Evolutionary conservation across 1,139 yeast species (phyloP).

Genomic region (Eremothecium coryli): DNA sequence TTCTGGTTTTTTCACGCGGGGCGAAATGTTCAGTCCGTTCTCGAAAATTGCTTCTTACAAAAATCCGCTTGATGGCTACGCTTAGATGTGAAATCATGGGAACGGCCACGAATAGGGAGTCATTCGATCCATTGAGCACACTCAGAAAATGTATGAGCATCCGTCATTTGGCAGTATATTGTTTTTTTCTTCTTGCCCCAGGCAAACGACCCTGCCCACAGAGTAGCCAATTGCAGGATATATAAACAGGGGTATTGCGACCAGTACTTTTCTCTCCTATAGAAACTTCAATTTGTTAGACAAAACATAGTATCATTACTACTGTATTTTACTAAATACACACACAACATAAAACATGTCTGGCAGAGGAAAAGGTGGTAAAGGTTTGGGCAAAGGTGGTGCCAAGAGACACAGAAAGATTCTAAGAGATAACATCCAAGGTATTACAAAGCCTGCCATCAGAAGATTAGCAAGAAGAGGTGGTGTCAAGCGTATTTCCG

Average conservation of each 20-base stretch:
- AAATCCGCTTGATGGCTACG: background rate
- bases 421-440: slow-evolving; percentile 98
- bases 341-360: slow-evolving; percentile 52
- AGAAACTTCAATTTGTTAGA: too few relatives aligned
- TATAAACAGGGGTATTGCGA: background rate
- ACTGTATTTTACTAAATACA: too few relatives aligned
- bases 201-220: background rate
- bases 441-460: slow-evolving; percentile 99
- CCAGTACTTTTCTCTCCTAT: background rate
- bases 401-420: slow-evolving; percentile 99
- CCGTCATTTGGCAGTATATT: background rate
- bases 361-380: slow-evolving; percentile 99
- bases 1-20: background rate
- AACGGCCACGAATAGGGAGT: background rate
- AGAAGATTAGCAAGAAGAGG: slow-evolving; percentile 99
- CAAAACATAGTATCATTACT: background rate
- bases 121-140: background rate
- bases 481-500: slow-evolving; percentile 99
- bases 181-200: background rate
- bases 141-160: background rate
- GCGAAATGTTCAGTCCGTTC: background rate
- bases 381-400: slow-evolving; percentile 99
- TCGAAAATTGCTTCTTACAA: background rate
- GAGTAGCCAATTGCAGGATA: background rate
- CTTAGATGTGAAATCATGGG: background rate